Evolutionary conservation across 2,329 filamentous ascomycete genomes (phyloP), one percentile per base, ranked within the genome.

Genomic region (Lachnellula cervina): DNA sequence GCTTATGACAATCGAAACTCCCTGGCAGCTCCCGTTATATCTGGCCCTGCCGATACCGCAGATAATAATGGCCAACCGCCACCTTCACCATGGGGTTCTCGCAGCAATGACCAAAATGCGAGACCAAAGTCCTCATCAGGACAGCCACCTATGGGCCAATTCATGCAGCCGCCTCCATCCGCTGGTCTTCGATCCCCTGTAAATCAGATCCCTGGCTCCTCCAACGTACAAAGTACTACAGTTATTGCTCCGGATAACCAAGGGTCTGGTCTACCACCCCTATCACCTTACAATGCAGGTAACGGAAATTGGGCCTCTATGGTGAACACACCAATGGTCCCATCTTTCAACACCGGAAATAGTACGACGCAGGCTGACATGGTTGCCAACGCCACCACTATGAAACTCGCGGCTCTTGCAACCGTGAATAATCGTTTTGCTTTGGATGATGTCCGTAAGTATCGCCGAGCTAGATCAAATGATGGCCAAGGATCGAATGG

Each of bases 391-490:
- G 94, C 94, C 25, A 97, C 94, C 16, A 94, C 94, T 21, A 99
- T 99, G 94, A 99, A 99, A 73, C 82, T 99, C 51, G 94, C 94
- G 46, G 94, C 94, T 17, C 79, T 99, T 46, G 97, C 93, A 5
- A 99, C 94, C 2, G 94, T 99, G 49, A 99, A 97, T 77, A 99
- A 97, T 72, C 89, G 94, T 43, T 96, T 99, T 67, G 92, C 94
- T 51, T 80, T 99, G 57, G 94, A 99, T 67, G 94, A 99, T 71
- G 93, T 95, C 59, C 90, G 92, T 68, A 97, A 97, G 75, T 97
- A 94, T 73, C 90, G 94, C 61, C 89, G 93, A 58, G 85, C 91
- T 62, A 85, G 92, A 58, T 97, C 94, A 49, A 92, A 91, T 65
- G 93, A 97, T 67, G 88, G 87, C 23, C 80, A 87, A 42, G 81